A percentile compares a stretch with the other conserved stretches of the same genome.
Conservation (phyloP, 1,139 yeast genomes). For the Kodamaea derodonti region DNA sequence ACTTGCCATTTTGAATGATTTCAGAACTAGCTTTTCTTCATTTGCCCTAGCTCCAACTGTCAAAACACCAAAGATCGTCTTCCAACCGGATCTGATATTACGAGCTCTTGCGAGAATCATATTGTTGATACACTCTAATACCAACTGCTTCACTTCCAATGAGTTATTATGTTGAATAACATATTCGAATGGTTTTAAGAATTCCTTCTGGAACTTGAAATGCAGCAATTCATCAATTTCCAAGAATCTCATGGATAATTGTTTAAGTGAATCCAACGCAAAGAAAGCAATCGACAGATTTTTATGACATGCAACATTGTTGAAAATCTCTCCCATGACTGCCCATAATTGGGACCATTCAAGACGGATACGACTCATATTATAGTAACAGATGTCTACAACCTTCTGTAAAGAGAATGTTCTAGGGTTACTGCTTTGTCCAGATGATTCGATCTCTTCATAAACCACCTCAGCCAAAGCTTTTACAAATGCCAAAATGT, state of each 20-base stretch:
- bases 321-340: conserved; percentile 87
- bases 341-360: conserved; percentile 98
- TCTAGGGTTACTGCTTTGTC: conserved; percentile 77
- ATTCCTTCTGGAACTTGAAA: conserved; percentile 93
- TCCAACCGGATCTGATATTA: conserved; percentile 92
- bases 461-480: conserved; percentile 84
- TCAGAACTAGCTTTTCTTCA: conserved; percentile 56
- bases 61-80: conserved; percentile 77
- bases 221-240: conserved; percentile 92
- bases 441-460: conserved; percentile 90
- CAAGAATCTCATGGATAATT: conserved; percentile 85
- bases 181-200: conserved; percentile 85
- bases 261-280: conserved; percentile 92
- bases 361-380: conserved; percentile 92
- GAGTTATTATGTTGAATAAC: conserved; percentile 66
- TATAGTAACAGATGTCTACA: conserved; percentile 96
- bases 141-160: conserved; percentile 80
- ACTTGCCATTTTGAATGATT: conserved; percentile 61
- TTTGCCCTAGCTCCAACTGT: conserved; percentile 58
- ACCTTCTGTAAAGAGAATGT: conserved; percentile 90
- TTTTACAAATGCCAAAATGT: conserved; percentile 80
- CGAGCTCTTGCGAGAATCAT: conserved; percentile 76
- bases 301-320: conserved; percentile 75
- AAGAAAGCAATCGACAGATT: conserved; percentile 78
- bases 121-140: conserved; percentile 82